Percentiles rank a stretch among this genome's conserved stretches.
Evolutionary conservation across 2,329 filamentous ascomycete species (phyloP).

Genomic region (Diaporthe eres): DNA sequence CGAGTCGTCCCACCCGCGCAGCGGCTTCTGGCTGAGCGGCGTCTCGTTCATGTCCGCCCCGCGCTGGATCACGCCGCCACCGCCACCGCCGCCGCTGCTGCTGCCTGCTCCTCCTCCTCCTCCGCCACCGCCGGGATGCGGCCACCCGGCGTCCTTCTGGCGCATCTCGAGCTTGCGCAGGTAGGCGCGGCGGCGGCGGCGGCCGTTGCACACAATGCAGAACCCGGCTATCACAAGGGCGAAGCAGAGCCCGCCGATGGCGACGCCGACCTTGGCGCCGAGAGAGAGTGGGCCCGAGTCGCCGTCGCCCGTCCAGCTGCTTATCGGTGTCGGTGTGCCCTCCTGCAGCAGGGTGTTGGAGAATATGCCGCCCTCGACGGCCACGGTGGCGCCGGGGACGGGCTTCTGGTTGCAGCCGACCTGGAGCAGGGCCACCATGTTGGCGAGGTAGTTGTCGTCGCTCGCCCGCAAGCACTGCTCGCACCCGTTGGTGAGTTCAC

Average conservation of each 20-base stretch:
- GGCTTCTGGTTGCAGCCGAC: slow-evolving; percentile 70
- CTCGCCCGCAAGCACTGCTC: slow-evolving; percentile 60
- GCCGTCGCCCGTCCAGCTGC: slow-evolving; percentile 55
- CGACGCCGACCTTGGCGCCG: slow-evolving; percentile 71
- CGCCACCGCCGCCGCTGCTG: background rate
- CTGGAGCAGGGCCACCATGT: slow-evolving; percentile 68
- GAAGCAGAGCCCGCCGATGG: slow-evolving; percentile 63
- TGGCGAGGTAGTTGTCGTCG: slow-evolving; percentile 59
- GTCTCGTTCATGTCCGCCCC: slow-evolving; percentile 64
- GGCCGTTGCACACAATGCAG: slow-evolving; percentile 69
- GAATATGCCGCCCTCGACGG: slow-evolving; percentile 67
- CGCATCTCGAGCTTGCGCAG: slow-evolving; percentile 62
- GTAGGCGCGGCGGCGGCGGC: slow-evolving; percentile 66
- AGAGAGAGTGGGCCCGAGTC: slow-evolving; percentile 64
- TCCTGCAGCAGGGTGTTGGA: slow-evolving; percentile 62
- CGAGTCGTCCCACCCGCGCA: slow-evolving; percentile 68
- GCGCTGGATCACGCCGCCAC: slow-evolving; percentile 42
- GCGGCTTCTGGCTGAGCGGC: slow-evolving; percentile 67
- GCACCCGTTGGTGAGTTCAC: slow-evolving; percentile 67
- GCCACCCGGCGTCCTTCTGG: slow-evolving; percentile 58
- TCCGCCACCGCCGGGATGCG: slow-evolving; percentile 50
- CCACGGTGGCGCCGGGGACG: slow-evolving; percentile 60
- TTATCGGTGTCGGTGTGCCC: slow-evolving; percentile 61
- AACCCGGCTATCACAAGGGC: slow-evolving; percentile 65
- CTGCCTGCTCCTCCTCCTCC: background rate